Base-by-base conservation (phyloP, 257 asterid species). In the Gynochthodes officinalis region DNA sequence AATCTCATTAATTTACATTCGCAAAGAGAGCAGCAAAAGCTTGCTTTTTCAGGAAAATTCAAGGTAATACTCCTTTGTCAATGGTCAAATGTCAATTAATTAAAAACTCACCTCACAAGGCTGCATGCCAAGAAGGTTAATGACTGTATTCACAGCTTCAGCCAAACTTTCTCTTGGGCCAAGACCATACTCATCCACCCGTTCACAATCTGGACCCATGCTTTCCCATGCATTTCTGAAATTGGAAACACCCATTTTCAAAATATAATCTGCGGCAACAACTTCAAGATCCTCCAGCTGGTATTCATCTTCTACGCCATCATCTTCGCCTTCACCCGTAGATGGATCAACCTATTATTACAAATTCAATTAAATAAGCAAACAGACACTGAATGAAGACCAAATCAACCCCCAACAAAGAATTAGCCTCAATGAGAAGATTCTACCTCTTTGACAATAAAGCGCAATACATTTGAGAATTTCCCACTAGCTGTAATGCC, bases 161-260 rank as follows among this genome's bases (percentile, higher is more conserved):
- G 90, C 39, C 54, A 95, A 86, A 77, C 90, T 90, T 78, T 95
- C 98, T 80, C 96, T 89, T 39, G 93, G 88, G 70, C 99, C 99
- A 75, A 95, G 97, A 77, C 99, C 99, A 76, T 95, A 95, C 76
- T 92, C 99, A 69, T 95, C 99, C 62, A 84, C 72, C 55, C 89
- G 89, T 81, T 95, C 98, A 27, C 71, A 64, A 54, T 84, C 96
- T 25, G 95, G 89, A 69, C 80, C 92, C 87, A 92, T 49, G 84
- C 87, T 90, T 81, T 92, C 99, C 99, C 99, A 95, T 35, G 99
- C 96, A 80, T 92, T 95, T 82, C 85, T 92, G 72, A 92, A 95
- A 82, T 95, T 95, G 72, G 99, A 92, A 64, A 95, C 97, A 1
- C 96, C 97, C 19, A 90, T 88, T 86, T 89, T 95, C 48, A 90